Conservation (phyloP, 345 rosid genomes). For the Leavenworthia alabamica region DNA sequence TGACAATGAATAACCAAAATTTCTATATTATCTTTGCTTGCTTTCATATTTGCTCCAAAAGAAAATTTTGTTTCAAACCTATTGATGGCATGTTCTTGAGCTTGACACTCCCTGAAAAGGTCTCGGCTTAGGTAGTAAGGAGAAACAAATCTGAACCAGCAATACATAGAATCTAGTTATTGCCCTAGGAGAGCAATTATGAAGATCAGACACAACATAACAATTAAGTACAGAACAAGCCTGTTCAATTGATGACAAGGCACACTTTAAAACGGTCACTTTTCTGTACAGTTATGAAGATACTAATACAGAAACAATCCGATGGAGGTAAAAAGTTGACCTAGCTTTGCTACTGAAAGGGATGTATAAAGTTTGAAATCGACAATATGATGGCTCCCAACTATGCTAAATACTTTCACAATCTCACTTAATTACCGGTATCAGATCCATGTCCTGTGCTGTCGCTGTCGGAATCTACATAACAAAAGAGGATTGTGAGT, state of each 20-base stretch:
- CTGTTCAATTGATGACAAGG: conserved; percentile 16
- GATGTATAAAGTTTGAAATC: conserved; percentile 16
- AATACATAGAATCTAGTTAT: neutral
- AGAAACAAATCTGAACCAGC: neutral
- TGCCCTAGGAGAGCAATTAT: neutral
- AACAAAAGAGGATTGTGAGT: neutral
- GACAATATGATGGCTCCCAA: conserved; percentile 11
- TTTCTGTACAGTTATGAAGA: conserved; percentile 29
- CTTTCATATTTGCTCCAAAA: neutral
- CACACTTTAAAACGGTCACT: neutral
- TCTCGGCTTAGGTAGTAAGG: neutral
- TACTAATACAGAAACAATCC: conserved; percentile 24
- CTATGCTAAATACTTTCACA: conserved; percentile 28
- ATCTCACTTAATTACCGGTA: conserved; percentile 21
- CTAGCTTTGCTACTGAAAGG: too few relatives aligned
- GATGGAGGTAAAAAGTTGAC: too few relatives aligned
- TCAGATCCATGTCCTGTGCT: conserved; percentile 26
- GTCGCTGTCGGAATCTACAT: conserved; percentile 31
- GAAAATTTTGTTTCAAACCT: neutral
- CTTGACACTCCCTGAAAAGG: neutral
- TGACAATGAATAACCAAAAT: neutral
- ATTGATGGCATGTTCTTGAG: conserved; percentile 1
- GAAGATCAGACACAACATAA: neutral
- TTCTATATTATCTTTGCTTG: neutral
- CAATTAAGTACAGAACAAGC: neutral